Percentiles rank a stretch among this genome's conserved stretches.
These are phyloP conservation scores for Epichloe aotearoae DNA, from an alignment of 2,329 filamentous ascomycete genomes.

Conservation along the genomic window DNA sequence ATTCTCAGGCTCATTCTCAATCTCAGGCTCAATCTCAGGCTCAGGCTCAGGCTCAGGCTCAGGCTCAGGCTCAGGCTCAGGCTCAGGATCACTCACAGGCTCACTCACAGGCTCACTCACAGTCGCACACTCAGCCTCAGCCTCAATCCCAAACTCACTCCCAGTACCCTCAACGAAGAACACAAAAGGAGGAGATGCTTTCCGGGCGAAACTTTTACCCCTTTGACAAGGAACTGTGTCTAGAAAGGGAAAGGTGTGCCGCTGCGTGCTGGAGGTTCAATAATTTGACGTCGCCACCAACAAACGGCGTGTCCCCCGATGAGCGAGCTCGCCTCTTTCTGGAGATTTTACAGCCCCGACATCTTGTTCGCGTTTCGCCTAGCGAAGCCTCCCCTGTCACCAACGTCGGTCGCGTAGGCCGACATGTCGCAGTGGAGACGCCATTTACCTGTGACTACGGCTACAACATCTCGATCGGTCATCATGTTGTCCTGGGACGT, in stretches of 20 bases:
- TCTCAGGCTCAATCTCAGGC: conserved; percentile 32
- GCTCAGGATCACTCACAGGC: conserved; percentile 14
- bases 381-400: conserved; percentile 38
- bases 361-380: conserved; percentile 42
- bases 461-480: conserved; percentile 82
- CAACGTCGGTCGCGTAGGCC: conserved; percentile 52
- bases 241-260: conserved; percentile 76
- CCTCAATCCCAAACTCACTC: conserved; percentile 25
- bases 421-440: conserved; percentile 65
- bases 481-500: conserved; percentile 70
- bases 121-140: conserved; percentile 10
- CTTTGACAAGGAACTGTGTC: conserved; percentile 61
- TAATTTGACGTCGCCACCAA: conserved; percentile 58
- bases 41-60: conserved; percentile 36
- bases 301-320: conserved; percentile 52
- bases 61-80: conserved; percentile 23
- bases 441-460: conserved; percentile 92
- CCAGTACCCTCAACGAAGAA: conserved; percentile 31
- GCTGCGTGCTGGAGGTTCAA: conserved; percentile 78
- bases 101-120: conserved; percentile 11
- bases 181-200: conserved; percentile 87
- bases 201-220: conserved; percentile 66
- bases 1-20: conserved; percentile 35
- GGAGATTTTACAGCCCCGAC: conserved; percentile 54
- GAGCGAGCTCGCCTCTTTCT: conserved; percentile 59